Base-by-base conservation (phyloP, 352 stramenopile species). In the Aphanomyces euteiches region DNA sequence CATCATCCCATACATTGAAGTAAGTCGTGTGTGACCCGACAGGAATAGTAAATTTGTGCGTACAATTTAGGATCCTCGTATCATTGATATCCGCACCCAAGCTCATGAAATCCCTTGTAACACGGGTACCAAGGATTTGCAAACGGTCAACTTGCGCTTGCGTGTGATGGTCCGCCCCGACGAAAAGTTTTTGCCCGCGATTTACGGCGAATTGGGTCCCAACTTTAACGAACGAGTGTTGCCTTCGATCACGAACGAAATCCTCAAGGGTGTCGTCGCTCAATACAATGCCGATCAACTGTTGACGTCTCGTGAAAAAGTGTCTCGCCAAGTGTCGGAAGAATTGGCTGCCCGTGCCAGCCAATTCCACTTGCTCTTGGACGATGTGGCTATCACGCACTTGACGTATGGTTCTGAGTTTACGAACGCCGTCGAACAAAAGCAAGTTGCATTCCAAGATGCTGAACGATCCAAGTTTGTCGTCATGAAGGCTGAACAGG, bases 261-360 rank as follows among this genome's bases (percentile, higher is more conserved):
- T 98, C 73, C 86, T 97, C 65, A 97, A 97, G 84, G 94, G 83
- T 41, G 90, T 96, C 64, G 89, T 97, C 58, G 87, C 98, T 34
- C 97, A 99, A 84, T 99, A 99, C 87, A 98, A 99, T 78, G 98
- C 98, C 36, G 97, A 99, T 63, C 96, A 99, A 79, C 87, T 99
- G 37, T 81, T 99, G 45, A 98, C 95, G 65, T 98, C 98, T 78
- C 96, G 98, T 90, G 96, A 98, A 66, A 93, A 99, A 79, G 97
- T 99, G 53, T 99, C 92, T 47, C 73, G 82, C 72, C 89, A 98
- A 76, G 99, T 99, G 75, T 95, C 96, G 72, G 83, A 92, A 56
- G 96, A 98, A 79, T 90, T 99, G 68, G 96, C 96, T 69, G 92
- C 98, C 74, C 91, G 98, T 65, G 97, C 96, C 39, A 87, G 88